Base-by-base conservation (phyloP, 2,329 filamentous ascomycete genomes). In the Colletotrichum lupini region DNA sequence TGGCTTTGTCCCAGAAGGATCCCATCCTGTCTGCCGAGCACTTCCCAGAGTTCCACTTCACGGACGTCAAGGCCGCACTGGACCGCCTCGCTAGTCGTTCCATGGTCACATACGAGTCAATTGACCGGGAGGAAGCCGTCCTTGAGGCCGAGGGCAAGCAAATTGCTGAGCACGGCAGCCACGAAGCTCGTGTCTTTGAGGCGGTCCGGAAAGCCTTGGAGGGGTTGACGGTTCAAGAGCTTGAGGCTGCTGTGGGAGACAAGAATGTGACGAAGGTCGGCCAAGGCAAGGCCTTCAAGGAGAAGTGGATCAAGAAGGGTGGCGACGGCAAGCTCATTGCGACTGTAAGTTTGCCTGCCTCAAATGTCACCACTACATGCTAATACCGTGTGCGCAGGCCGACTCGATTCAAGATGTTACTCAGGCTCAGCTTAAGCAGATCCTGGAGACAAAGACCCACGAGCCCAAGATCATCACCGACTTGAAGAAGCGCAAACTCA, bases 201-300 rank as follows among this genome's bases (percentile, higher is more conserved):
- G 93, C 93, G 0, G 86, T 96, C 70, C 88, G 89, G 77, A 86
- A 89, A 76, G 92, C 93, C 35, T 81, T 95, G 76, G 95, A 96
- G 80, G 95, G 95, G 26, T 87, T 98, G 82, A 93, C 93, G 76
- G 93, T 98, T 73, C 86, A 89, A 76, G 94, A 96, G 76, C 86
- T 95, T 69, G 89, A 92, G 83, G 86, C 86, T 80, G 86, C 86
- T 67, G 91, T 96, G 76, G 93, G 93, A 68, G 91, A 93, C 82
- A 94, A 94, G 82, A 91, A 86, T 60, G 92, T 90, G 57, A 88
- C 92, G 62, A 96, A 94, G 85, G 87, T 98, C 74, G 97, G 97
- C n/a, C 93, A 97, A 82, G 95, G 95, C 78, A 97, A 97, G 85
- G 96, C 96, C 42, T 98, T 98, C 87, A 97, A 90, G 81, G 89